Evolutionary conservation across 192 early-diverging fungal genomes (phyloP), one percentile per base, ranked within the genome.

Genomic region (Backusella tarrabulga): DNA sequence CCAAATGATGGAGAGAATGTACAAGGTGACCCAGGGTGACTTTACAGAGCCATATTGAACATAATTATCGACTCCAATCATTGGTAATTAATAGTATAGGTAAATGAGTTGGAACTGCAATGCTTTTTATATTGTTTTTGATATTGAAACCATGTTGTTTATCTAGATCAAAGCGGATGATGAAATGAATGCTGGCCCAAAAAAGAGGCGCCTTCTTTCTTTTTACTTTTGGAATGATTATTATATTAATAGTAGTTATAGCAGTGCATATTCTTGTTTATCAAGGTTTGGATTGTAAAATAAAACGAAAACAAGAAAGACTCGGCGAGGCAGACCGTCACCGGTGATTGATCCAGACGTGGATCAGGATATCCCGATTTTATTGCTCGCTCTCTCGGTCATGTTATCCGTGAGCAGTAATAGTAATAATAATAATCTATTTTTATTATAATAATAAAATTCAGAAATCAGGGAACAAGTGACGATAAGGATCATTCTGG

Each of bases 391-490:
- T n/a, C 52, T 56, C 52, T 56, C 52, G 52, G 52, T 56, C 6
- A n/a, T 56, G 8, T 56, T 60, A 60, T 60, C 56, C 21, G 23
- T 19, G 17, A 14, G 4, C 12, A 44, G 38, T 44, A 14, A 12
- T 44, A 14, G 17, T 44, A 44, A 2, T 11, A 21, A 7, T 56
- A 54, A 56, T 56, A 56, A 11, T 15, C 17, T 72, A 32, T 46
- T 17, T 29, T 36, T 36, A 68, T 36, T 68, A 36, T 36, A 34
- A 34, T 17, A 29, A 29, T 29, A 63, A 0, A 63, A 12, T 68
- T 84, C 72, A 89, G 77, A 89, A 89, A 12, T 81, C 84, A 50
- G 88, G 83, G 75, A 93, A 93, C 54, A 93, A 84, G 54, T 84
- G 85, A 68, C 84, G 80, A 83, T 88, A 93, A 6, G 91, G 91